Evolutionary conservation across 2,329 filamentous ascomycete species (phyloP), one percentile per base, ranked within the genome.

Genomic region (Cercospora zeina): DNA sequence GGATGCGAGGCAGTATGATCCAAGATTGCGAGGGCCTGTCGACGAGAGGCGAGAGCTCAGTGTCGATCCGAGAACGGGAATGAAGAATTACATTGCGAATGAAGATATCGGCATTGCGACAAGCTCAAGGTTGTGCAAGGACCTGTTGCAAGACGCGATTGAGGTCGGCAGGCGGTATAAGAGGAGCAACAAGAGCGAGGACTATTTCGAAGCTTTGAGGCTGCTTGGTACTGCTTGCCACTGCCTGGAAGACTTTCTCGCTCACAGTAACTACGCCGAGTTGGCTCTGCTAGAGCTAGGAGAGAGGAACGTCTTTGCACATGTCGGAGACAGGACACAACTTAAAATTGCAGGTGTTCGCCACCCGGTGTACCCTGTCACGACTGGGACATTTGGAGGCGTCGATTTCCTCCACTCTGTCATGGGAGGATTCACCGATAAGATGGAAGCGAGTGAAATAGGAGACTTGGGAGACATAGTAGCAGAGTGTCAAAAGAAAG

Each of bases 1-100:
- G 62, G 93, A 97, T 78, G 92, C 93, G 51, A 86, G 89, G 45
- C 82, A 89, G 67, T 96, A 95, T 73, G 89, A 97, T 73, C 81
- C 76, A 59, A 87, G 90, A 68, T 87, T 97, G 56, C 89, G 93
- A 73, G 91, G 87, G 0, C 72, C 71, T 3, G 81, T 97, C 49
- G 85, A 96, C 67, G 91, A 96, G 78, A 73, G 81, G 30, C 83
- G 85, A 55, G 93, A 97, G 78, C 83, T 97, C 37, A 85, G 84
- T 50, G 84, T 97, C 70, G 91, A 97, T 70, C 83, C 85, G 60
- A 72, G 75, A 27, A 78, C 75, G 70, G 83, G 83, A 31, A 66
- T 75, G 67, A 97, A 97, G 80, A 95, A 93, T 75, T 97, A 97
- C 77, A 97, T 97, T 76, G 91, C 93, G 36, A 92, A 92, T 66